A percentile compares a stretch with the other conserved stretches of the same genome.
These are phyloP conservation scores for Penicillium manginii DNA, from an alignment of 495 filamentous ascomycete species.

Conservation along the genomic window DNA sequence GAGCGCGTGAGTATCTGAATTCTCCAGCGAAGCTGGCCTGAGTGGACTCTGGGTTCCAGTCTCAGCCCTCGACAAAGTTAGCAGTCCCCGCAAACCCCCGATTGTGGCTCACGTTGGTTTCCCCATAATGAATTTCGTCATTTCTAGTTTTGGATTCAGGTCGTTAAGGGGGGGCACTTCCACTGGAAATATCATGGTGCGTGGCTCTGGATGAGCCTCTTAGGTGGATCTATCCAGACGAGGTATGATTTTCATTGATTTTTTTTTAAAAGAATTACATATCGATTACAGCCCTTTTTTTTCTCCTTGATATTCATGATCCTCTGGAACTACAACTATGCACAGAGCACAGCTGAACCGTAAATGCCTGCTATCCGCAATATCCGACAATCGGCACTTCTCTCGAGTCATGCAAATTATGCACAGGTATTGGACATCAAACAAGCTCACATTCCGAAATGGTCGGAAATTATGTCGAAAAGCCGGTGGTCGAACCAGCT, in stretches of 20 bases:
- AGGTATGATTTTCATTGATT: background rate
- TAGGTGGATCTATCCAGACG: background rate
- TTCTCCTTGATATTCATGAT: no score
- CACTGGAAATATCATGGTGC: no score
- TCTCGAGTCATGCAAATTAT: background rate
- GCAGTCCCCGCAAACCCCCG: slow-evolving; percentile 4
- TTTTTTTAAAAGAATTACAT: background rate
- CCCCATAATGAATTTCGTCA: slow-evolving; percentile 1
- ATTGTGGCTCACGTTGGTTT: background rate
- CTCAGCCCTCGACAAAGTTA: slow-evolving; percentile 6
- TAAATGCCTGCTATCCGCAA: background rate
- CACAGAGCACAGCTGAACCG: no score
- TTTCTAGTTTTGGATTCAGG: background rate
- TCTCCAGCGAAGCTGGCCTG: background rate
- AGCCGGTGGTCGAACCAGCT: background rate
- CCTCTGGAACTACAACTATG: no score
- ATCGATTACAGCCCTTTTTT: background rate
- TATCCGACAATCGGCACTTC: background rate
- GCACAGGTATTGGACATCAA: background rate
- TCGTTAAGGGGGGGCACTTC: no score
- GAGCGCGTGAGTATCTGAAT: slow-evolving; percentile 1
- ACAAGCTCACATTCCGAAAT: background rate
- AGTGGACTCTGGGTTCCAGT: slow-evolving; percentile 6
- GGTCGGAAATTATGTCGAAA: background rate
- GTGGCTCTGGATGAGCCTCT: background rate